Evolutionary conservation across 1,139 yeast genomes (phyloP).

Genomic region (Nakaseomyces glabratus): DNA sequence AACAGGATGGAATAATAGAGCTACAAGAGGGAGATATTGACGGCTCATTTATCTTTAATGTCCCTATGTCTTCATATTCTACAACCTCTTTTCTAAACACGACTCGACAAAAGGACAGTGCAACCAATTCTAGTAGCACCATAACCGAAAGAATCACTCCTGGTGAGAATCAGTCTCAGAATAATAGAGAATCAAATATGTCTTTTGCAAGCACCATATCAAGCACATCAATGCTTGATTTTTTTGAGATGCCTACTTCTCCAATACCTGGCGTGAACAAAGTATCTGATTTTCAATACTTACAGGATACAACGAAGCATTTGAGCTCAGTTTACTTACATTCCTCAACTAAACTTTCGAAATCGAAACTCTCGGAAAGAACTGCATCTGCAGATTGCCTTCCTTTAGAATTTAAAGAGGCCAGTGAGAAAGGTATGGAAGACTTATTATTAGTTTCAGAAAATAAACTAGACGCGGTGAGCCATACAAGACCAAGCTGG

Average conservation of each 20-base stretch:
- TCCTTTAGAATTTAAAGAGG: conserved; percentile 32
- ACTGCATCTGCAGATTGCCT: conserved; percentile 30
- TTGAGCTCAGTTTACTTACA: conserved; percentile 37
- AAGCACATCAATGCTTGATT: conserved; percentile 17
- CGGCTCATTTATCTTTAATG: conserved; percentile 38
- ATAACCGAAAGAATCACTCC: background rate
- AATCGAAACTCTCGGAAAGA: conserved; percentile 33
- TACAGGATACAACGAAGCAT: conserved; percentile 36
- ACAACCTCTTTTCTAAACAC: conserved; percentile 32
- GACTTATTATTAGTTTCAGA: conserved; percentile 40
- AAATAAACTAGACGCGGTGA: conserved; percentile 35
- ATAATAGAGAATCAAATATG: conserved; percentile 6
- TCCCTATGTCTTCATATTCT: conserved; percentile 38
- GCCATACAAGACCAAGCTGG: conserved; percentile 44
- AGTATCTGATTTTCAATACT: conserved; percentile 30
- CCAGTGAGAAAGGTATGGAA: conserved; percentile 36
- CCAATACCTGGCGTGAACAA: conserved; percentile 34
- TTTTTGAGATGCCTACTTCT: conserved; percentile 33
- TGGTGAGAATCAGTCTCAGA: background rate
- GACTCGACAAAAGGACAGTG: conserved; percentile 11
- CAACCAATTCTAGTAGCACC: conserved; percentile 6
- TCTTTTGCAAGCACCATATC: conserved; percentile 9
- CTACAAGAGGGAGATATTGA: conserved; percentile 29
- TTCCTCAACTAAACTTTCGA: conserved; percentile 33
- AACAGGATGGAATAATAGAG: conserved; percentile 27